A percentile compares a stretch with the other conserved stretches of the same genome.
phyloP scores from a whole-genome alignment of 164 flowering plant genomes.

The Protea cynaroides region DNA sequence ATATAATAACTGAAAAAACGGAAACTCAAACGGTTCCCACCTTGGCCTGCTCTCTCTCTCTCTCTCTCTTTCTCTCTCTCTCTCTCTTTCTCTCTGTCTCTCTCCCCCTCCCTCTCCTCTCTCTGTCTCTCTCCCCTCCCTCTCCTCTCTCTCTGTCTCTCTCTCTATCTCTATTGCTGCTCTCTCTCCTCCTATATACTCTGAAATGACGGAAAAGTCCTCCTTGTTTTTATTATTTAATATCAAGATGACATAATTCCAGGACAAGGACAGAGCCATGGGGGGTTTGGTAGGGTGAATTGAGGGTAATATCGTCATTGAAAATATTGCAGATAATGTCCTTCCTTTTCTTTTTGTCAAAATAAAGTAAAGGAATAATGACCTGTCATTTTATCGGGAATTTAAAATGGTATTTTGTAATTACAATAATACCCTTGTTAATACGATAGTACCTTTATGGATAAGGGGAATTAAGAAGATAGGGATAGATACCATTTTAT shows the following conservation, averaged over 20 bases:
- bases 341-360: too few relatives aligned
- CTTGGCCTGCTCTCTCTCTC: constrained; percentile 5
- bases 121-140: background rate
- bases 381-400: background rate
- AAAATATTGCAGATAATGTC: background rate
- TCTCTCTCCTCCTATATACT: background rate
- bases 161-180: background rate
- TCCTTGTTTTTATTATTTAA: too few relatives aligned
- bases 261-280: too few relatives aligned
- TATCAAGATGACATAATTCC: too few relatives aligned
- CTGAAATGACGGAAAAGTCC: background rate
- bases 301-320: background rate
- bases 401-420: background rate
- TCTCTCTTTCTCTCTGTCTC: background rate
- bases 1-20: background rate
- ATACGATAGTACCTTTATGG: too few relatives aligned
- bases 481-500: too few relatives aligned
- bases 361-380: background rate
- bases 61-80: constrained; percentile 1
- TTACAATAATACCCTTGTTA: background rate
- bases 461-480: too few relatives aligned
- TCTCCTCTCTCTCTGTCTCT: background rate
- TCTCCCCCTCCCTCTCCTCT: background rate
- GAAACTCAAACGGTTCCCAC: constrained; percentile 10
- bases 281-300: too few relatives aligned